phyloP scores from a whole-genome alignment of 306 rosid species.

The Argentina anserina region DNA sequence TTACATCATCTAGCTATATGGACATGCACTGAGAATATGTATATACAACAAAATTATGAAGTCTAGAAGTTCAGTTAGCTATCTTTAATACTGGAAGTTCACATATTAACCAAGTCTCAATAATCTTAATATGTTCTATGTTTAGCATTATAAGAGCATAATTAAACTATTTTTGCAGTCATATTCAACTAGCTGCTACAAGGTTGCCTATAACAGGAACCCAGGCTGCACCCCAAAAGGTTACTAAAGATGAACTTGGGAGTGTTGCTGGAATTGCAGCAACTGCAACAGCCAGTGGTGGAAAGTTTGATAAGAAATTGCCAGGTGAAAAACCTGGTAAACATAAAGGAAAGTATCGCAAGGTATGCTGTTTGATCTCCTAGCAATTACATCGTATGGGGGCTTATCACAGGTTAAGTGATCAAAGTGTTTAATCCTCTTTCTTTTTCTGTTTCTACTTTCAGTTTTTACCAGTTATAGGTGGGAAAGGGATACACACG shows the following conservation, averaged over 20 bases:
- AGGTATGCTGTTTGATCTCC: constrained; percentile 41
- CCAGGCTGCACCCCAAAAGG: constrained; percentile 63
- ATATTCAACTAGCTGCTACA: constrained; percentile 84
- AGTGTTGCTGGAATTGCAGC: constrained; percentile 84
- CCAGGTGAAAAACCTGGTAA: constrained; percentile 74
- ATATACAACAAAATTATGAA: neutral
- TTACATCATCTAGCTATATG: neutral
- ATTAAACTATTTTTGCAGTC: constrained; percentile 47
- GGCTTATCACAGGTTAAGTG: neutral
- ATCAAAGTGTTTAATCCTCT: constrained; percentile 12
- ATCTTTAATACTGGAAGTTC: neutral
- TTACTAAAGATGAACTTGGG: constrained; percentile 69
- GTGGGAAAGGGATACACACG: constrained; percentile 55
- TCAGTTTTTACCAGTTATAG: constrained; percentile 89
- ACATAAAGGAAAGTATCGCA: constrained; percentile 80
- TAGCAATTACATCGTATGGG: neutral
- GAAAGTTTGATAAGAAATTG: constrained; percentile 89
- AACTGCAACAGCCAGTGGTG: constrained; percentile 92
- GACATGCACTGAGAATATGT: neutral
- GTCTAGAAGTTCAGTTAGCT: neutral
- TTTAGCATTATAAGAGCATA: neutral
- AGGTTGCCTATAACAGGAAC: constrained; percentile 93
- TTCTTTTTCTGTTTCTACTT: constrained; percentile 21
- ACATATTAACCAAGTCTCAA: neutral
- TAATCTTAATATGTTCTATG: neutral